These are phyloP conservation scores for Zygoascus meyerae DNA, from an alignment of 1,139 yeast genomes.

Conservation along the genomic window DNA sequence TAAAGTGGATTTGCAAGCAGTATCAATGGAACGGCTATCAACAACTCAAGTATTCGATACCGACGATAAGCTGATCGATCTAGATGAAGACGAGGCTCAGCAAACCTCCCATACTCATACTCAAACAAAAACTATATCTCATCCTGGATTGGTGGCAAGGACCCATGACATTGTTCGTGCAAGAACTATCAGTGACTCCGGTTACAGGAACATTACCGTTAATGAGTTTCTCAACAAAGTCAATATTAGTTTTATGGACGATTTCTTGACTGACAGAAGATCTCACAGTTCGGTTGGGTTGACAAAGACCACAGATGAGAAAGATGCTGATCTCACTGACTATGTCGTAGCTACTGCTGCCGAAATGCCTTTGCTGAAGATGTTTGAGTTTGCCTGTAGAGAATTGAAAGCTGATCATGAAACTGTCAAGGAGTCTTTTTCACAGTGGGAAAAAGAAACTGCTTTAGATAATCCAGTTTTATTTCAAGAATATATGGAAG, in stretches of 20 bases:
- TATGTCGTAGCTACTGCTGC: constrained; percentile 25
- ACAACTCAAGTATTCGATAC: constrained; percentile 11
- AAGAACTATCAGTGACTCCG: constrained; percentile 6
- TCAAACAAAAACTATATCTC: constrained; percentile 5
- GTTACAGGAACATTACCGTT: constrained; percentile 22
- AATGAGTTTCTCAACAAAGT: constrained; percentile 29
- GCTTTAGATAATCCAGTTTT: constrained; percentile 45
- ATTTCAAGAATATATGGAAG: constrained; percentile 43
- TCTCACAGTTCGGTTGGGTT: constrained; percentile 27
- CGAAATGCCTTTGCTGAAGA: constrained; percentile 29
- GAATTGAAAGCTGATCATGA: constrained; percentile 48
- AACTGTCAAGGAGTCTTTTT: constrained; percentile 41
- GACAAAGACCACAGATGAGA: constrained; percentile 15
- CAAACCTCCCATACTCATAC: constrained; percentile 1
- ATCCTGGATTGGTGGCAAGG: constrained; percentile 7
- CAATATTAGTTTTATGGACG: constrained; percentile 32
- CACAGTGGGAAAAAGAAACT: constrained; percentile 42
- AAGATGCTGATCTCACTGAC: constrained; percentile 24
- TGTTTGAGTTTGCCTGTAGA: constrained; percentile 39
- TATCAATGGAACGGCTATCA: not conserved
- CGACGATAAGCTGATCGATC: constrained; percentile 10
- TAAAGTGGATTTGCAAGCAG: no score
- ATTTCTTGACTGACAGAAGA: constrained; percentile 27
- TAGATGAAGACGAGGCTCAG: constrained; percentile 1
- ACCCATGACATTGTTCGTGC: constrained; percentile 8